phyloP scores from a whole-genome alignment of 169 alveolate species.

The Plasmodium ovale region DNA sequence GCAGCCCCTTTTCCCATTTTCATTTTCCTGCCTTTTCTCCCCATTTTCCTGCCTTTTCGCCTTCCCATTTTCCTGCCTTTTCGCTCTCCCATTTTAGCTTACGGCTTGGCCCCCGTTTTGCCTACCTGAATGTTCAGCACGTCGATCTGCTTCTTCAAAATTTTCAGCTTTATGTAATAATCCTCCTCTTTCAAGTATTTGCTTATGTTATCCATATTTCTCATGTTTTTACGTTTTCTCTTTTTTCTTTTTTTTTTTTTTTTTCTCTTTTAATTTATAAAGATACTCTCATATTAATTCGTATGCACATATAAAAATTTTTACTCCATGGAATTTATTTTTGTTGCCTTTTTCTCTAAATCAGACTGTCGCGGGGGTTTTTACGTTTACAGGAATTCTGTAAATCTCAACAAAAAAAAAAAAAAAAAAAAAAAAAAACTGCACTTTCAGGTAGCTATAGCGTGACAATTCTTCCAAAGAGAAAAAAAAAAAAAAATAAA shows the following conservation, averaged over 20 bases:
- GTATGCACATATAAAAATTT: neutral
- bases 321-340: conserved; percentile 2
- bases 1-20: no score
- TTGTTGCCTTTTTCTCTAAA: neutral
- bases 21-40: no score
- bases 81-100: no score
- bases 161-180: conserved; percentile 60
- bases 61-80: neutral
- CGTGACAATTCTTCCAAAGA: neutral
- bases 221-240: conserved; percentile 1
- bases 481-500: no score
- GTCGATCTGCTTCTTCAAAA: conserved; percentile 68
- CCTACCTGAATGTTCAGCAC: conserved; percentile 61
- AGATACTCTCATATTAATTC: conserved; percentile 29
- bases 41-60: no score
- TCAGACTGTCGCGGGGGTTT: no score
- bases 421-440: neutral
- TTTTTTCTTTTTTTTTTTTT: conserved; percentile 12
- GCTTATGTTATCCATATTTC: conserved; percentile 53
- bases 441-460: neutral
- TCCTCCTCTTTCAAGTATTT: conserved; percentile 46
- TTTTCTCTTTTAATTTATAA: conserved; percentile 10
- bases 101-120: no score
- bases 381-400: neutral
- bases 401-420: neutral